Percentiles rank a stretch among this genome's conserved stretches.
Evolutionary conservation across 768 basidiomycete species (phyloP).

Genomic region (Rhizopogon roseolus): DNA sequence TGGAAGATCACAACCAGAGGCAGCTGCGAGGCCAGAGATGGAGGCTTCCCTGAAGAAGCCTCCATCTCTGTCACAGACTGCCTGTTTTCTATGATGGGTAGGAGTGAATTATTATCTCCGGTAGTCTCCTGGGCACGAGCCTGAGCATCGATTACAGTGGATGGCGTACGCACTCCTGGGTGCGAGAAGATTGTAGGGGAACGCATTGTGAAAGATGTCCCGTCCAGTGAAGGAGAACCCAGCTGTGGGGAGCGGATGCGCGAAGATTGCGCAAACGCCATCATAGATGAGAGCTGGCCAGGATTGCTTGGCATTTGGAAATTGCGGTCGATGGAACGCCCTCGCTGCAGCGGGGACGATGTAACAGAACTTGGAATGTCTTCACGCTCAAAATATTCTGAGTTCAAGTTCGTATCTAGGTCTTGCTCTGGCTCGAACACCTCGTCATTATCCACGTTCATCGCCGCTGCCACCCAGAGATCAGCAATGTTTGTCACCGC

Average conservation of each 20-base stretch:
- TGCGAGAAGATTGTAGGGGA: conserved; percentile 80
- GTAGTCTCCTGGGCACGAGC: conserved; percentile 39
- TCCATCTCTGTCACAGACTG: conserved; percentile 29
- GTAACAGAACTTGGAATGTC: conserved; percentile 18
- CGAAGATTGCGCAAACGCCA: conserved; percentile 20
- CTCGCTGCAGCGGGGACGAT: conserved; percentile 9
- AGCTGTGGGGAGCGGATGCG: conserved; percentile 20
- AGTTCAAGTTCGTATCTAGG: conserved; percentile 39
- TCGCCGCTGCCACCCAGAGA: conserved; percentile 95
- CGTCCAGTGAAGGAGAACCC: conserved; percentile 29
- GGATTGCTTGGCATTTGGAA: conserved; percentile 6
- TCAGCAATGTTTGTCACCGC: conserved; percentile 93
- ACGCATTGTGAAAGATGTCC: conserved; percentile 39
- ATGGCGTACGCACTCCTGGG: conserved; percentile 73
- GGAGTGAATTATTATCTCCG: conserved; percentile 40
- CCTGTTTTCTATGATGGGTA: conserved; percentile 41
- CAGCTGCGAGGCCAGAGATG: conserved; percentile 66
- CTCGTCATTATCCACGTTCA: conserved; percentile 90
- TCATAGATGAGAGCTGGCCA: conserved; percentile 18
- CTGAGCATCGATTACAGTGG: conserved; percentile 72
- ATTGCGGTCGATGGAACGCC: conserved; percentile 12
- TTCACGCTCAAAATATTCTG: conserved; percentile 32
- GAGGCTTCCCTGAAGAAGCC: conserved; percentile 46
- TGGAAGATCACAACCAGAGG: conserved; percentile 85
- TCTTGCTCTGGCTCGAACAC: conserved; percentile 19